These are phyloP conservation scores for Colletotrichum sp. DNA, from an alignment of 2,329 filamentous ascomycete genomes.

Conservation along the genomic window DNA sequence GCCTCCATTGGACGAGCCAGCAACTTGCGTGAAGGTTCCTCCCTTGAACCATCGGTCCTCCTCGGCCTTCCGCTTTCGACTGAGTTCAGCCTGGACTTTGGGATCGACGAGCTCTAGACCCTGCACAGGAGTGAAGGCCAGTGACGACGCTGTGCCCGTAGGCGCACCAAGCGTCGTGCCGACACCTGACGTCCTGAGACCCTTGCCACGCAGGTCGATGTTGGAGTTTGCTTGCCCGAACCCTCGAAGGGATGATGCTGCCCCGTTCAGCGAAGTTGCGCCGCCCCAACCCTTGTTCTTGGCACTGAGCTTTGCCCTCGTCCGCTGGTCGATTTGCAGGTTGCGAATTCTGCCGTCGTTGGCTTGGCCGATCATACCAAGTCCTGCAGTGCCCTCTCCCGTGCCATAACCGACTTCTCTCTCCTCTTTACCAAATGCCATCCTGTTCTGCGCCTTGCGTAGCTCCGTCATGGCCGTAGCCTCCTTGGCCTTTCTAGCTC, in stretches of 20 bases:
- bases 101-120: conserved; percentile 95
- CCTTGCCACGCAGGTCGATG: conserved; percentile 77
- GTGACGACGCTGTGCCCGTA: conserved; percentile 76
- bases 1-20: conserved; percentile 60
- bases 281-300: conserved; percentile 96
- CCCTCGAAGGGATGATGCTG: conserved; percentile 81
- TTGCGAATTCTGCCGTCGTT: conserved; percentile 90
- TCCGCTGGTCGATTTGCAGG: conserved; percentile 90
- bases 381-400: conserved; percentile 82
- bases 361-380: conserved; percentile 93
- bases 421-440: conserved; percentile 96
- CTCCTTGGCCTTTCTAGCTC: conserved; percentile 94
- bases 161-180: conserved; percentile 65
- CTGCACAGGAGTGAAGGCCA: conserved; percentile 94
- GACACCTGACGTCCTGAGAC: conserved; percentile 82
- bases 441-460: conserved; percentile 92
- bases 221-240: conserved; percentile 72
- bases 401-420: conserved; percentile 89
- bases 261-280: conserved; percentile 66
- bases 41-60: conserved; percentile 97
- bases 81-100: conserved; percentile 86
- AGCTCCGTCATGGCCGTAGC: conserved; percentile 96
- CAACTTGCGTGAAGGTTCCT: conserved; percentile 93
- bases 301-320: conserved; percentile 88
- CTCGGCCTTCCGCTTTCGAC: conserved; percentile 88